Base-by-base conservation (phyloP, 148 eudicot genomes). In the Rhododendron williamsianum region DNA sequence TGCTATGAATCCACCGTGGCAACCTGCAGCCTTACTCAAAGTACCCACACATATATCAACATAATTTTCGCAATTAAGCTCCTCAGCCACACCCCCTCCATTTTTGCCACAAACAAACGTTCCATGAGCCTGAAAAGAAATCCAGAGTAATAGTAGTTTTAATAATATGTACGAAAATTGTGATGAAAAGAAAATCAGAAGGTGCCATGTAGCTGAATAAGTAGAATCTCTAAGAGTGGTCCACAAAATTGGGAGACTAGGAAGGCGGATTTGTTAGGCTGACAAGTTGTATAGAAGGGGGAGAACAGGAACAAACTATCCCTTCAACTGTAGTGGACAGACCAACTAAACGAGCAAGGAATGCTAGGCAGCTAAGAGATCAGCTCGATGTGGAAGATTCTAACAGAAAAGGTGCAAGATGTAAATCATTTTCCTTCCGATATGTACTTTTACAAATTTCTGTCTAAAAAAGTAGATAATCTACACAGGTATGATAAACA, bases 1-100 rank as follows among this genome's bases (percentile, higher is more conserved):
- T 84, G 99, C 98, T 83, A 97, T 92, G 88, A 95, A 95, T 83
- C 99, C 99, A 67, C 99, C 99, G 80, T 94, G 92, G 87, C 98
- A 41, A 82, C 99, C 99, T 25, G 95, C 98, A 78, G 98, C 99
- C 90, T 95, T 97, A 88, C 99, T 94, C 83, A 97, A 89, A 88
- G 99, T 97, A 80, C 98, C 99, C 65, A 97, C 84, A 87, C 96
- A 97, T 84, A 97, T 90, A 80, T 97, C 99, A 78, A 97, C 95
- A 84, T 94, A 94, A 35, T 36, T 86, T 91, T 93, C 98, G 86
- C 99, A 97, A 48, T 90, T 89, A 80, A 94, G 95, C 88, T 89
- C 87, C 90, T 97, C 91, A 80, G 96, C 96, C 48, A 94, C 98
- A 89, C 99, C 99, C 8, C 95, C 95, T 86, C 99, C 99, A 88